Evolutionary conservation across 768 basidiomycete species (phyloP), one percentile per base, ranked within the genome.

Genomic region (Artomyces pyxidatus): DNA sequence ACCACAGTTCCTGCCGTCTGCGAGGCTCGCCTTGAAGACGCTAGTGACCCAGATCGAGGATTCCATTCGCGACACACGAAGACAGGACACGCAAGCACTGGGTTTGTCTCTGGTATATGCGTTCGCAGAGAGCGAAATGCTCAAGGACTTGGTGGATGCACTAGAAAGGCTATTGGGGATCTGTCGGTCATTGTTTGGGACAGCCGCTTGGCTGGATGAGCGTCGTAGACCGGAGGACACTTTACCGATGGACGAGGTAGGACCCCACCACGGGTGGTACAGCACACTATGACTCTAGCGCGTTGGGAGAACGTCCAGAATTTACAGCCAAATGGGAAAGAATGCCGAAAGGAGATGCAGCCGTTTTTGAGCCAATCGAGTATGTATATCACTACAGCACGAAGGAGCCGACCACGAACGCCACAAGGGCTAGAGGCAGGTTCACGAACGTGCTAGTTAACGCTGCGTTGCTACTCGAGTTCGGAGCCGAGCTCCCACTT

Each of bases 1-100:
- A 16, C 75, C 75, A 0, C 75, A 76, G 48, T 76, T 74, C 50
- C 63, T 77, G 7, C 76, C 75, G 3, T 76, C 72, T 4, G 60
- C 69, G 6, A 62, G 70, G 8, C 63, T 68, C 51, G 73, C 75
- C 22, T 57, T 70, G n/a, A 52, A 55, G 9, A 57, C 49, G 9
- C 65, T 77, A 2, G 64, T 67, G 44, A 52, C 48, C 5, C 60
- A 63, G 29, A 62, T 74, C 21, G 63, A 68, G 26, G 59, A 64
- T 10, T 64, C 63, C 21, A 63, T 75, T 26, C 55, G 50, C 21
- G 25, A 44, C 14, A 61, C 63, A 12, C 57, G 32, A 4, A 17
- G 14, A 17, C 32, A 35, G 17, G 57, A 66, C 43, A 54, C 54
- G n/a, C 58, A 65, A 22, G 56, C 54, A 28, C 56, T 67, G 42